These are phyloP conservation scores for Apiospora koreana DNA, from an alignment of 2,329 filamentous ascomycete genomes.

Conservation along the genomic window DNA sequence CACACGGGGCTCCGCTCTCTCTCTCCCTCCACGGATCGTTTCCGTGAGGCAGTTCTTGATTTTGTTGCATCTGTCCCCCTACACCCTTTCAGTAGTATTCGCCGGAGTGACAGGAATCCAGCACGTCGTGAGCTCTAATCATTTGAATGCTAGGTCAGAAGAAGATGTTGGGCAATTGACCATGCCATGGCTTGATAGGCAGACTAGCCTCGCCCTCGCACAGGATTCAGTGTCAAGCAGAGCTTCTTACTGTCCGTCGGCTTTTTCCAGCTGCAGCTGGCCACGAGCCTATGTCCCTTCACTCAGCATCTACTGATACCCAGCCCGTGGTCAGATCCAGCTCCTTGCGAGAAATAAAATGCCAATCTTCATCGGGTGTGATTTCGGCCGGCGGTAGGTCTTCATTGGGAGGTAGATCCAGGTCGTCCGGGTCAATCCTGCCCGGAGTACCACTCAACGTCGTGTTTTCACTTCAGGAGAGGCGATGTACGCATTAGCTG, in stretches of 20 bases:
- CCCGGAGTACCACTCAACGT: slow-evolving; percentile 4
- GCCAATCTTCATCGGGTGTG: not conserved
- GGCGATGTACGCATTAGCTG: not conserved
- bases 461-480: not conserved
- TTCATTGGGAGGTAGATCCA: not conserved
- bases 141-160: no score
- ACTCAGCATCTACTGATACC: not conserved
- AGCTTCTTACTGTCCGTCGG: no score
- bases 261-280: not conserved
- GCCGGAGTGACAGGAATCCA: no score
- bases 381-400: not conserved
- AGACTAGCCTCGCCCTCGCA: no score
- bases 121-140: no score
- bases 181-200: no score
- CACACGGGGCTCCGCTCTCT: no score
- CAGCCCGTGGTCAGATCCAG: not conserved
- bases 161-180: no score
- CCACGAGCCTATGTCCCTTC: not conserved
- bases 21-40: no score
- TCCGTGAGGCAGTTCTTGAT: not conserved
- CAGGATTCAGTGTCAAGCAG: no score
- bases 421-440: not conserved
- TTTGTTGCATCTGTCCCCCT: no score
- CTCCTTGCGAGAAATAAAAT: not conserved
- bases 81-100: not conserved